Conservation (phyloP, 2,329 filamentous ascomycete genomes). For the Alternaria tenuissima region DNA sequence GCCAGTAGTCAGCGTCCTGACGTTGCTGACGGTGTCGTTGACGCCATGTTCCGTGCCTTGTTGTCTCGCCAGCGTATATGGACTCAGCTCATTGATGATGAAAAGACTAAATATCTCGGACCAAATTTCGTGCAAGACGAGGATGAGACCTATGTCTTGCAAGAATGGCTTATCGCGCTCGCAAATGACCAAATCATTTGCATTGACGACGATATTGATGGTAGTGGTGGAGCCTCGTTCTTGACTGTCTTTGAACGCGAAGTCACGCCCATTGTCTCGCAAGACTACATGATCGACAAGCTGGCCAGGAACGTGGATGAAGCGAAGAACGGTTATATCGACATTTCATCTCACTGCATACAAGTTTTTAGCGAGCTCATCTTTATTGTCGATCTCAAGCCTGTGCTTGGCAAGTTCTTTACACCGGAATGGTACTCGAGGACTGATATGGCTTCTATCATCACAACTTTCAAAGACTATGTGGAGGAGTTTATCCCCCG, state of each 20-base stretch:
- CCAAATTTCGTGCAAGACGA: slow-evolving; percentile 66
- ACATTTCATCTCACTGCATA: slow-evolving; percentile 93
- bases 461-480: slow-evolving; percentile 95
- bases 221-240: slow-evolving; percentile 75
- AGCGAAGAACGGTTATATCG: slow-evolving; percentile 90
- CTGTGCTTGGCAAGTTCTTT: slow-evolving; percentile 88
- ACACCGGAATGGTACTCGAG: slow-evolving; percentile 87
- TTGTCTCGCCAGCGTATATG: slow-evolving; percentile 83
- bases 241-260: slow-evolving; percentile 85
- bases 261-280: slow-evolving; percentile 80
- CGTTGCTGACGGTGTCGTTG: slow-evolving; percentile 92
- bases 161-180: slow-evolving; percentile 94
- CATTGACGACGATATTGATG: slow-evolving; percentile 78
- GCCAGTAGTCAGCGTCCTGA: slow-evolving; percentile 85
- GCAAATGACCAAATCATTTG: slow-evolving; percentile 99
- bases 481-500: slow-evolving; percentile 84
- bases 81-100: slow-evolving; percentile 88
- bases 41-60: slow-evolving; percentile 91
- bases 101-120: slow-evolving; percentile 74
- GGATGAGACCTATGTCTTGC: slow-evolving; percentile 76
- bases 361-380: slow-evolving; percentile 85
- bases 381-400: slow-evolving; percentile 87
- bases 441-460: slow-evolving; percentile 90
- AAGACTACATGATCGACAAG: slow-evolving; percentile 74
- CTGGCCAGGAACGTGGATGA: slow-evolving; percentile 75